Conservation (phyloP, 192 early-diverging fungal species). For the Coemansia sp. region DNA sequence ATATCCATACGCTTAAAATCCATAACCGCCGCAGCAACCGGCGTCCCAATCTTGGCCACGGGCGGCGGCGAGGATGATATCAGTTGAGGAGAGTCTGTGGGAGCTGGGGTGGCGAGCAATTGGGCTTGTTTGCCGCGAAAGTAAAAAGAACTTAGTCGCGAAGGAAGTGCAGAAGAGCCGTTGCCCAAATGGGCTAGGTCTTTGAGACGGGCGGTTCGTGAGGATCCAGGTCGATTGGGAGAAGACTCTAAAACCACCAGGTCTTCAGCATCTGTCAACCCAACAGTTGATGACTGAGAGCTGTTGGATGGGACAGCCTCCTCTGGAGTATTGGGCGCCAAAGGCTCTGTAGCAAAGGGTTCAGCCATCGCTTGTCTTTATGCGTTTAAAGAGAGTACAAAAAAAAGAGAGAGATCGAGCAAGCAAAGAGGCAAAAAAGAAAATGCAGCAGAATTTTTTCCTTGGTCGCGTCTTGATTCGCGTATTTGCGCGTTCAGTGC, state of each 20-base stretch:
- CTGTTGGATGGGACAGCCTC: neutral
- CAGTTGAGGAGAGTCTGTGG: neutral
- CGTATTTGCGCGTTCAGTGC: no score
- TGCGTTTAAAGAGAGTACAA: neutral
- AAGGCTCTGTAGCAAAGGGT: constrained; percentile 6
- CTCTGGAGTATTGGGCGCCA: constrained; percentile 39
- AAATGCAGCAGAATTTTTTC: no score
- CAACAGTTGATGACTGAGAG: constrained; percentile 38
- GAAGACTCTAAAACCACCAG: constrained; percentile 53
- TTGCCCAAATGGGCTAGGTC: neutral
- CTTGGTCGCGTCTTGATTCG: no score
- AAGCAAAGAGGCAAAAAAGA: neutral
- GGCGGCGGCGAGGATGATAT: neutral
- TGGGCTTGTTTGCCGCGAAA: constrained; percentile 20
- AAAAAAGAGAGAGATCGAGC: neutral
- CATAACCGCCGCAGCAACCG: neutral
- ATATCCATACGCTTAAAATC: neutral
- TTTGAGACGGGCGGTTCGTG: constrained; percentile 1
- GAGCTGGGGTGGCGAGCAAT: neutral
- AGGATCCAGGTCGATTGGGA: constrained; percentile 37
- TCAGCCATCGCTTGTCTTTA: constrained; percentile 13
- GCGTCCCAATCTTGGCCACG: neutral
- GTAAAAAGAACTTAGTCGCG: constrained; percentile 40
- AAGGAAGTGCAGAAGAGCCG: neutral
- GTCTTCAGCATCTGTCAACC: constrained; percentile 15